phyloP scores from a whole-genome alignment of 1,139 yeast genomes.

The Geotrichum bryndzae region DNA sequence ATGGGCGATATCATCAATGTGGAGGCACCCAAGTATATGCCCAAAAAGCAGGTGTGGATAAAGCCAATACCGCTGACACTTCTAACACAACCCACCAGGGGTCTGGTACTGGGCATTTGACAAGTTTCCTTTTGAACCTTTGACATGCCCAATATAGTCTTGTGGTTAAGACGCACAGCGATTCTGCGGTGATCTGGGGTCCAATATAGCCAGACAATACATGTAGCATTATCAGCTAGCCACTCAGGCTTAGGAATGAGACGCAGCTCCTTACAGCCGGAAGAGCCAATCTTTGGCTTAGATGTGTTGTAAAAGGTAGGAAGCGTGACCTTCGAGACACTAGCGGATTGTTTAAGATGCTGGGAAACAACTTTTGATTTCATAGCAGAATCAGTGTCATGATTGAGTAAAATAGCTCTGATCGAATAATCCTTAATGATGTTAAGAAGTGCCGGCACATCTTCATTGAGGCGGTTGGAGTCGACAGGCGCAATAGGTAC shows the following conservation, averaged over 20 bases:
- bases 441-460: constrained; percentile 60
- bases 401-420: constrained; percentile 67
- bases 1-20: constrained; percentile 76
- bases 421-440: constrained; percentile 67
- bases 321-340: constrained; percentile 40
- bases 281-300: constrained; percentile 54
- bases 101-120: constrained; percentile 63
- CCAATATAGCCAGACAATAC: constrained; percentile 61
- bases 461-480: constrained; percentile 64
- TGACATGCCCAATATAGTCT: constrained; percentile 67
- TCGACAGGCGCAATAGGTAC: constrained; percentile 78
- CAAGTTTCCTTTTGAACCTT: constrained; percentile 90
- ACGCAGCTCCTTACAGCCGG: constrained; percentile 43
- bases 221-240: constrained; percentile 34
- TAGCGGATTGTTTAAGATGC: constrained; percentile 51
- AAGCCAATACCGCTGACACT: constrained; percentile 85
- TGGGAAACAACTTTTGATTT: constrained; percentile 66
- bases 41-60: constrained; percentile 72
- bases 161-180: constrained; percentile 60
- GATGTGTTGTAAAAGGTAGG: constrained; percentile 63
- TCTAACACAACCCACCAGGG: constrained; percentile 81
- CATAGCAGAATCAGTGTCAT: constrained; percentile 59
- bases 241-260: constrained; percentile 42
- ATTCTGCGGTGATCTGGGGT: constrained; percentile 67
- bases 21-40: constrained; percentile 79